Percentiles rank a stretch among this genome's conserved stretches.
Conservation (phyloP, 148 eudicot genomes). For the Amaranthus palmeri region DNA sequence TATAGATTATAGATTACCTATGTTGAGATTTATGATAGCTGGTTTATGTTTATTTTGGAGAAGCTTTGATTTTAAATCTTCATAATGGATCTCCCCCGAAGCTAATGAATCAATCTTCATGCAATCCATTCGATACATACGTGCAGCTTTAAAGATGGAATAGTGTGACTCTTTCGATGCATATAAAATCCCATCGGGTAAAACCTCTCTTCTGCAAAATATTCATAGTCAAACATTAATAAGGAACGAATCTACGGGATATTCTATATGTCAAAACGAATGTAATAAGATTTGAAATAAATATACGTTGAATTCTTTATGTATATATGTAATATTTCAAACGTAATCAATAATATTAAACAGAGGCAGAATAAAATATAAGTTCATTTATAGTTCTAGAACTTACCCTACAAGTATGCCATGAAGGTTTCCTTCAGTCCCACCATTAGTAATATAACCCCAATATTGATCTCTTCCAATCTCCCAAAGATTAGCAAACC, state of each 20-base stretch:
- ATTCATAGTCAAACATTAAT: background rate
- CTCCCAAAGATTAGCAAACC: slow-evolving; percentile 90
- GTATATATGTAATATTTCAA: too few relatives aligned
- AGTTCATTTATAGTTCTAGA: background rate
- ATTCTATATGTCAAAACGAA: too few relatives aligned
- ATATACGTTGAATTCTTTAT: too few relatives aligned
- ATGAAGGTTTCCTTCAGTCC: slow-evolving; percentile 82
- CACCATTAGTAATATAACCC: slow-evolving; percentile 81
- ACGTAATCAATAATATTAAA: too few relatives aligned
- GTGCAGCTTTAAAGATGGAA: slow-evolving; percentile 73
- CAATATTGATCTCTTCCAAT: slow-evolving; percentile 64
- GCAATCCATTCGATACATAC: slow-evolving; percentile 81
- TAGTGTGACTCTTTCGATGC: slow-evolving; percentile 72
- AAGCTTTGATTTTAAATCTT: slow-evolving; percentile 51
- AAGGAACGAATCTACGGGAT: too few relatives aligned
- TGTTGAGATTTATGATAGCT: slow-evolving; percentile 62
- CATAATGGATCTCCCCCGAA: slow-evolving; percentile 70
- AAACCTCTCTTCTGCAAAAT: slow-evolving; percentile 63
- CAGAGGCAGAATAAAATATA: too few relatives aligned
- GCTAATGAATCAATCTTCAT: slow-evolving; percentile 45
- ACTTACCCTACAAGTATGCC: slow-evolving; percentile 71
- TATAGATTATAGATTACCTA: too few relatives aligned
- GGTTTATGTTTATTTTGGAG: slow-evolving; percentile 60
- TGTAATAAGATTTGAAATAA: too few relatives aligned
- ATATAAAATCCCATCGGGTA: slow-evolving; percentile 72